These are phyloP conservation scores for Trichosporon faecale DNA, from an alignment of 1,284 basidiomycete genomes.

Conservation along the genomic window DNA sequence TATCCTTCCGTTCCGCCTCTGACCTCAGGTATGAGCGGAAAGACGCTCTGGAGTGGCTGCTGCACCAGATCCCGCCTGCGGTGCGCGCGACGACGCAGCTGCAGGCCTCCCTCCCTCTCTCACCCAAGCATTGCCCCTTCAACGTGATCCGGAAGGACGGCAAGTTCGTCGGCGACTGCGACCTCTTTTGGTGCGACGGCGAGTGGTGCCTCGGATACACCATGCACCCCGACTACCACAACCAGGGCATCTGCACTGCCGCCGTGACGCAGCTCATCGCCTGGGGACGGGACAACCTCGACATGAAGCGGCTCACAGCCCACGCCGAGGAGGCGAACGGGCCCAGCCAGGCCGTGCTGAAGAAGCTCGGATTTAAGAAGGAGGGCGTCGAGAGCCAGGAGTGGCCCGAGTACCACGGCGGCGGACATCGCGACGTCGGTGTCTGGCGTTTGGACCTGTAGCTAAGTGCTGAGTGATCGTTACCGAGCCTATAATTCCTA, in stretches of 20 bases:
- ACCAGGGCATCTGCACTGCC: neutral
- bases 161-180: neutral
- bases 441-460: neutral
- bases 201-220: neutral
- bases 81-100: neutral
- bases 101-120: neutral
- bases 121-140: neutral
- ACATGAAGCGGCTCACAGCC: neutral
- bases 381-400: neutral
- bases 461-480: too few species aligned
- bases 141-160: neutral
- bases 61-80: neutral
- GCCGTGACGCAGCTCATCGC: neutral
- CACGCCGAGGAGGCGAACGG: slow-evolving; percentile 4
- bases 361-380: neutral
- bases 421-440: neutral
- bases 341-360: neutral
- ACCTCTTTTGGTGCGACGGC: neutral
- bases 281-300: neutral
- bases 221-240: neutral
- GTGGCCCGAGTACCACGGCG: slow-evolving; percentile 1
- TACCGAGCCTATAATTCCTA: too few species aligned
- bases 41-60: neutral
- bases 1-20: neutral
- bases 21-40: neutral